Conservation (phyloP, 23 red algal species). For the Pyropia haitanensis region DNA sequence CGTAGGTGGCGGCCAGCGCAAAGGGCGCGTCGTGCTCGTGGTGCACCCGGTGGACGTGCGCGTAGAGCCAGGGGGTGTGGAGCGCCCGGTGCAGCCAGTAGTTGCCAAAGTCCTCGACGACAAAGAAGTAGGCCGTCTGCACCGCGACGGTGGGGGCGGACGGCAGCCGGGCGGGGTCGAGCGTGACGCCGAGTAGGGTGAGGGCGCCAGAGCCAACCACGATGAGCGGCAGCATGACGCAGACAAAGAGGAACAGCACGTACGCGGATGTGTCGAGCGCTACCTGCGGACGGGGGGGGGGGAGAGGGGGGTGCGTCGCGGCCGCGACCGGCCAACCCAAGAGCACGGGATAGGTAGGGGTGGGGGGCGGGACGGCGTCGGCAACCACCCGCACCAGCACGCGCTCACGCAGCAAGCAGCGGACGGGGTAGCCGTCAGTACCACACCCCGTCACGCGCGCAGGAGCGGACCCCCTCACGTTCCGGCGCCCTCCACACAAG, state of each 20-base stretch:
- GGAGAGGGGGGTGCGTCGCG: too few relatives aligned
- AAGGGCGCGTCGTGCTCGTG: constrained; percentile 87
- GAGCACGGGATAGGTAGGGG: too few relatives aligned
- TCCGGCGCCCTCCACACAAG: too few relatives aligned
- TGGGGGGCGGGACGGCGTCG: too few relatives aligned
- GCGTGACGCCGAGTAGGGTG: constrained; percentile 1
- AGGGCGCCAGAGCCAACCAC: neutral
- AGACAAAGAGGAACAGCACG: constrained; percentile 8
- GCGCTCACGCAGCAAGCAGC: too few relatives aligned
- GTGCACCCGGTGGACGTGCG: constrained; percentile 71
- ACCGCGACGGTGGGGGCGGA: constrained; percentile 17
- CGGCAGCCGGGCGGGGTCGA: constrained; percentile 16
- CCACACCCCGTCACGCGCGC: too few relatives aligned
- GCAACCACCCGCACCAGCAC: too few relatives aligned
- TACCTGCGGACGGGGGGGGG: too few relatives aligned
- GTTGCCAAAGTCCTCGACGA: constrained; percentile 87
- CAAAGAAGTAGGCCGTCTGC: constrained; percentile 73
- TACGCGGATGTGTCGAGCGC: too few relatives aligned
- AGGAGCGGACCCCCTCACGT: too few relatives aligned
- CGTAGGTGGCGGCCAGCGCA: constrained; percentile 86
- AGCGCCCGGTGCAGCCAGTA: constrained; percentile 94
- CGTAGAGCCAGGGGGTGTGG: constrained; percentile 87
- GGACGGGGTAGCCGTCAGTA: too few relatives aligned
- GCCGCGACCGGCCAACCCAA: too few relatives aligned
- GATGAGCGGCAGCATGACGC: constrained; percentile 32